phyloP scores from a whole-genome alignment of 2,329 filamentous ascomycete species.

The Pseudogymnoascus sp. region DNA sequence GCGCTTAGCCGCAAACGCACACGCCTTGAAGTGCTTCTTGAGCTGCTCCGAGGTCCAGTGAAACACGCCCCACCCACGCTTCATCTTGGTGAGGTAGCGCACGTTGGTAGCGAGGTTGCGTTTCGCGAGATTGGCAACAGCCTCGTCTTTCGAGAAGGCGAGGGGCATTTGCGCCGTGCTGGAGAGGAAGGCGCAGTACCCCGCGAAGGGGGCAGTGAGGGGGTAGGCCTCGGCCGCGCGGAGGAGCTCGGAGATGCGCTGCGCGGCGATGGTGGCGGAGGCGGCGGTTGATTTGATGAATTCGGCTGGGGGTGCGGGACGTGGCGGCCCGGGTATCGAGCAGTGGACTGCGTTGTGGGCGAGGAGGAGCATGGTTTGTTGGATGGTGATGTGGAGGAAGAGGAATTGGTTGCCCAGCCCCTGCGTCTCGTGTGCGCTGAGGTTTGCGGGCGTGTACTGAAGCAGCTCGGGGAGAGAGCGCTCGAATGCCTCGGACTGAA shows the following conservation, averaged over 20 bases:
- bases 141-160: slow-evolving; percentile 75
- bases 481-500: slow-evolving; percentile 63
- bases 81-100: slow-evolving; percentile 87
- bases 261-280: slow-evolving; percentile 74
- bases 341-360: slow-evolving; percentile 39
- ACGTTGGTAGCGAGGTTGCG: slow-evolving; percentile 80
- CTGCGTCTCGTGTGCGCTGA: slow-evolving; percentile 75
- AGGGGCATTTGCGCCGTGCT: slow-evolving; percentile 92
- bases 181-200: slow-evolving; percentile 88
- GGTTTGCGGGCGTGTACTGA: slow-evolving; percentile 71
- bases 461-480: slow-evolving; percentile 60
- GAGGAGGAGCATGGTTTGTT: slow-evolving; percentile 85
- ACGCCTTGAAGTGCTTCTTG: slow-evolving; percentile 77
- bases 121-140: slow-evolving; percentile 70
- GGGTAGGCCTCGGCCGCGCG: slow-evolving; percentile 71
- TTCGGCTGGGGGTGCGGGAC: slow-evolving; percentile 43
- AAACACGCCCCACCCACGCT: slow-evolving; percentile 97
- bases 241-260: slow-evolving; percentile 75
- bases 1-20: slow-evolving; percentile 69
- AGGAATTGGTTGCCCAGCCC: slow-evolving; percentile 85
- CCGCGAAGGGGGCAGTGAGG: slow-evolving; percentile 83
- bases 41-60: slow-evolving; percentile 92
- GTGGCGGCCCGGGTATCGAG: background rate
- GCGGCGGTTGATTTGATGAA: slow-evolving; percentile 70
- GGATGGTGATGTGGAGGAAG: slow-evolving; percentile 81